These are phyloP conservation scores for Hygrocybe coccinea DNA, from an alignment of 768 basidiomycete genomes.

Conservation along the genomic window DNA sequence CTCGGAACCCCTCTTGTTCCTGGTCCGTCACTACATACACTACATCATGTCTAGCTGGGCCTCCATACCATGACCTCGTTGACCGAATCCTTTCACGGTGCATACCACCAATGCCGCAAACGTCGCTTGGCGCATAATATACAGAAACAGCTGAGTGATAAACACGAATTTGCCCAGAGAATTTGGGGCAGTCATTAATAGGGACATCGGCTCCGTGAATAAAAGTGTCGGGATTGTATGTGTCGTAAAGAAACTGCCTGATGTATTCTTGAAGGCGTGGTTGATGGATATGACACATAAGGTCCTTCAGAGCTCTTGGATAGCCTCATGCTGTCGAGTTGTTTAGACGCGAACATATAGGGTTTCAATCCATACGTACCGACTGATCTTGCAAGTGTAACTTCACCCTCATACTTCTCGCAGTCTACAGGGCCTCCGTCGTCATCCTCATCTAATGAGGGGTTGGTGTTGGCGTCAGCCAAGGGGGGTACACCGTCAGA, in stretches of 20 bases:
- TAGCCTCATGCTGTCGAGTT: neutral
- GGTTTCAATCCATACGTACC: too few species aligned
- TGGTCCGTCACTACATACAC: slow-evolving; percentile 20
- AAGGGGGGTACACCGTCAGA: neutral
- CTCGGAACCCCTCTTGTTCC: slow-evolving; percentile 15
- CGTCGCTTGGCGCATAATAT: neutral
- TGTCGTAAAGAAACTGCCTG: slow-evolving; percentile 23
- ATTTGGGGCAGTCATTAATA: slow-evolving; percentile 2
- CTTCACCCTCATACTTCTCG: too few species aligned
- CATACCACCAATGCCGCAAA: slow-evolving; percentile 13
- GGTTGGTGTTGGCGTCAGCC: neutral
- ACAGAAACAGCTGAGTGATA: neutral
- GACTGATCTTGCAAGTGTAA: too few species aligned
- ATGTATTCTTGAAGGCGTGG: slow-evolving; percentile 15
- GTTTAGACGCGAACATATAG: too few species aligned
- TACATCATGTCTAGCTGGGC: slow-evolving; percentile 18
- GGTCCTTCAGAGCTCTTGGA: neutral
- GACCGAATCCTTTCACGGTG: slow-evolving; percentile 23
- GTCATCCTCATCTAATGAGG: neutral
- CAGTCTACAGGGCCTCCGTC: too few species aligned
- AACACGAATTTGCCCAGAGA: neutral
- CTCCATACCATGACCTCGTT: slow-evolving; percentile 18
- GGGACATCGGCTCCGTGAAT: neutral
- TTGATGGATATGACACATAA: too few species aligned
- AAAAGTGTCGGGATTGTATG: neutral